Conservation (phyloP, 768 basidiomycete species). For the Suillus ampliporus region DNA sequence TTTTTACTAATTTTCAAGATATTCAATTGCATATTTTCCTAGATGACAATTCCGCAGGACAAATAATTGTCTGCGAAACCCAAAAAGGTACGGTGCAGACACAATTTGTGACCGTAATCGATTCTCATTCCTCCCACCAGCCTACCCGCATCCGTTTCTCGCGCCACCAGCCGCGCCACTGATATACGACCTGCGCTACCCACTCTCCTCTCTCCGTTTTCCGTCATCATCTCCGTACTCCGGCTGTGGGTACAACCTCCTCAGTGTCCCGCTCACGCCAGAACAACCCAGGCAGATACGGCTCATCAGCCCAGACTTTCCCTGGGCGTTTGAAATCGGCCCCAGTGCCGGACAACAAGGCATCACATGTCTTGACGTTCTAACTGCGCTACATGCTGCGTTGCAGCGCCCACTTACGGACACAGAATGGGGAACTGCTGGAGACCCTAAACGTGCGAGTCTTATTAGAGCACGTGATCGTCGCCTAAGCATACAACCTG, state of each 20-base stretch:
- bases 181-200: constrained; percentile 12
- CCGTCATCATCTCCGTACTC: constrained; percentile 8
- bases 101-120: too few species aligned
- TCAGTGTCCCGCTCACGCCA: constrained; percentile 5
- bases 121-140: background rate
- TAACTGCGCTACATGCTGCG: background rate
- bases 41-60: background rate
- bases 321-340: constrained; percentile 13
- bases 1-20: background rate
- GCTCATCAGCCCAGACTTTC: constrained; percentile 13
- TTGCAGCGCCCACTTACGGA: constrained; percentile 11
- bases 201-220: constrained; percentile 1
- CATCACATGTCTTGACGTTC: constrained; percentile 12
- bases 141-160: background rate
- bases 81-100: background rate
- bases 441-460: constrained; percentile 1
- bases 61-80: background rate
- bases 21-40: background rate
- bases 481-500: background rate
- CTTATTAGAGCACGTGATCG: constrained; percentile 7
- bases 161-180: background rate
- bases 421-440: constrained; percentile 10
- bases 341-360: too few species aligned
- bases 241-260: background rate
- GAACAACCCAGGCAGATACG: constrained; percentile 5